Conservation (phyloP, 2,329 filamentous ascomycete genomes). For the Pseudogymnoascus sp. region DNA sequence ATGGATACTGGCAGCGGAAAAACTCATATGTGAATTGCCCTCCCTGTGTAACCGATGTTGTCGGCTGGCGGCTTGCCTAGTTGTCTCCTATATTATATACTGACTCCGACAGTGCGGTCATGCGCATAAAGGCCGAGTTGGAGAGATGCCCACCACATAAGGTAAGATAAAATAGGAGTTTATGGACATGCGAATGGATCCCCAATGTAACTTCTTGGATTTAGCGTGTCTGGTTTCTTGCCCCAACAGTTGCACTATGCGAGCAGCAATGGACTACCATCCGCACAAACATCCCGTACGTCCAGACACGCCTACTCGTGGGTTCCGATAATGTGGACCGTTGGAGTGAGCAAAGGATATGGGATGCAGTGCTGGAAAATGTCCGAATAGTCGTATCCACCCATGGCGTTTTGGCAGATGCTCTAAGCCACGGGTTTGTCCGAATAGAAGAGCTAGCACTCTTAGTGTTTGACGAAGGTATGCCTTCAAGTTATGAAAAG, state of each 20-base stretch:
- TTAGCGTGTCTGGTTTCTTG: slow-evolving; percentile 64
- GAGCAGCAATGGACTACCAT: slow-evolving; percentile 59
- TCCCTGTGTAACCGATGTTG: neutral
- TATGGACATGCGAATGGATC: neutral
- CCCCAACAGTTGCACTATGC: slow-evolving; percentile 62
- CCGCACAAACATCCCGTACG: slow-evolving; percentile 47
- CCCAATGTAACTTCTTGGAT: neutral
- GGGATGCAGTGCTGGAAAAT: slow-evolving; percentile 51
- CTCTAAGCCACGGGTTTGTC: slow-evolving; percentile 56
- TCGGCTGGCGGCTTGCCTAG: neutral
- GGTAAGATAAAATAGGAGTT: slow-evolving; percentile 33
- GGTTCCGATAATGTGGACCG: slow-evolving; percentile 53
- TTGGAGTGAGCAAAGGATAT: slow-evolving; percentile 53
- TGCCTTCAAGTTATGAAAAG: neutral
- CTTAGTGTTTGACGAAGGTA: slow-evolving; percentile 62
- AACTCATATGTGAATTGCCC: slow-evolving; percentile 58
- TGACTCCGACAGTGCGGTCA: slow-evolving; percentile 47
- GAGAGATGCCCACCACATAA: slow-evolving; percentile 46
- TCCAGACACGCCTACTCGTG: slow-evolving; percentile 45
- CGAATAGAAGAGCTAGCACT: slow-evolving; percentile 46
- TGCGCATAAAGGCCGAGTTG: slow-evolving; percentile 60
- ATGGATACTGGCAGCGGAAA: slow-evolving; percentile 80
- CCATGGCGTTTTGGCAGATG: slow-evolving; percentile 52
- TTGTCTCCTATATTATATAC: neutral
- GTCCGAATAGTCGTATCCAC: slow-evolving; percentile 56